Conservation (phyloP, 768 basidiomycete genomes). For the Lentinus tigrinus region DNA sequence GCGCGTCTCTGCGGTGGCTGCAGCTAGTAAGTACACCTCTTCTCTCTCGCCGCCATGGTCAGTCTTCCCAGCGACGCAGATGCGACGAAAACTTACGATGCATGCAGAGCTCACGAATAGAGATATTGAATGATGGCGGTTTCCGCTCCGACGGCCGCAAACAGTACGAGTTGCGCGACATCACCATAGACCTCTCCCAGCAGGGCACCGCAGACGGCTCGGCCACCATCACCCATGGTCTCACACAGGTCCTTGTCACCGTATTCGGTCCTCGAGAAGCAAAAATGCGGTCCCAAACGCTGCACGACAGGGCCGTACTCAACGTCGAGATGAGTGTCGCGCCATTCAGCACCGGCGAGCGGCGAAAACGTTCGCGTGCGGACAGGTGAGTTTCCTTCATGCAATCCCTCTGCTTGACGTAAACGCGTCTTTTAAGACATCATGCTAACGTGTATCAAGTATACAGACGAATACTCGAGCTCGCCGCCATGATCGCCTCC, state of each 20-base stretch:
- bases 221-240: conserved; percentile 80
- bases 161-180: conserved; percentile 87
- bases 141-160: conserved; percentile 90
- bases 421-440: background rate
- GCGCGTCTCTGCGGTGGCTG: background rate
- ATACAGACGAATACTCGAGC: conserved; percentile 79
- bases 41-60: conserved; percentile 6
- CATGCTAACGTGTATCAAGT: background rate
- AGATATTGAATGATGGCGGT: conserved; percentile 81
- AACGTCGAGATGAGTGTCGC: conserved; percentile 88
- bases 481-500: conserved; percentile 83
- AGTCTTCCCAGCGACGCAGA: background rate
- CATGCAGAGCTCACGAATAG: conserved; percentile 50
- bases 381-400: conserved; percentile 75
- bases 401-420: background rate
- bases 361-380: conserved; percentile 70
- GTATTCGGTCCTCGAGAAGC: conserved; percentile 94
- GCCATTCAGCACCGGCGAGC: conserved; percentile 82
- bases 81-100: background rate
- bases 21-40: background rate
- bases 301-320: conserved; percentile 86
- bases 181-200: conserved; percentile 74
- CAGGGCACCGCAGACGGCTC: conserved; percentile 84
- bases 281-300: conserved; percentile 71
- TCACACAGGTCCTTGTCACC: conserved; percentile 84